phyloP scores from a whole-genome alignment of 257 asterid genomes.

The Osmanthus fragrans region DNA sequence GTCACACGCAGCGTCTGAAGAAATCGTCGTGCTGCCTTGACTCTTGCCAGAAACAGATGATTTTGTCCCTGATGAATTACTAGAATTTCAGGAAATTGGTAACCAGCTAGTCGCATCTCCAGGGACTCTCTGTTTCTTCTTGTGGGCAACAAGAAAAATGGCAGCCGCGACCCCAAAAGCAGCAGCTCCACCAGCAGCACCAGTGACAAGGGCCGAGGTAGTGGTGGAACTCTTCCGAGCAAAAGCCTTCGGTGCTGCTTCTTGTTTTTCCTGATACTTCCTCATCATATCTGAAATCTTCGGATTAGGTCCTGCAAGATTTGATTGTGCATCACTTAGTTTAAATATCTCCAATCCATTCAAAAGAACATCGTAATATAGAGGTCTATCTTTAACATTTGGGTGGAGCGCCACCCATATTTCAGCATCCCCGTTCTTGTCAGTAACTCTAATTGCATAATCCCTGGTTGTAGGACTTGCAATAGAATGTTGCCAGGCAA shows the following conservation, averaged over 20 bases:
- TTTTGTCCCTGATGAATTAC: constrained; percentile 43
- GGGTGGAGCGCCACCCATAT: constrained; percentile 73
- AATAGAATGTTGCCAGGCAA: constrained; percentile 28
- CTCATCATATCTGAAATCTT: constrained; percentile 70
- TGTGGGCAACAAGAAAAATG: constrained; percentile 44
- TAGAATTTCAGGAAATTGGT: constrained; percentile 70
- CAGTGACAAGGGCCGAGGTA: constrained; percentile 41
- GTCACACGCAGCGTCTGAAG: constrained; percentile 76
- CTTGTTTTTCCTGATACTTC: constrained; percentile 42
- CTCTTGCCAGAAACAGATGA: constrained; percentile 45
- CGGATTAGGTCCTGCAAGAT: constrained; percentile 85
- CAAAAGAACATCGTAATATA: constrained; percentile 55
- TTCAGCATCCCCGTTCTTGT: constrained; percentile 30
- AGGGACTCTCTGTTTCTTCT: constrained; percentile 36
- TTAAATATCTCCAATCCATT: constrained; percentile 89
- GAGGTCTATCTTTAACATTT: constrained; percentile 18
- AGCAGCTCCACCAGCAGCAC: constrained; percentile 86
- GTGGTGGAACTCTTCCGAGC: constrained; percentile 14
- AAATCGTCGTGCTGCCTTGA: constrained; percentile 48
- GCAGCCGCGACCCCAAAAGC: constrained; percentile 75
- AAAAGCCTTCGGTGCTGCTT: constrained; percentile 29
- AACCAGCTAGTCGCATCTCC: constrained; percentile 70
- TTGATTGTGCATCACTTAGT: constrained; percentile 48
- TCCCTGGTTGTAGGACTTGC: constrained; percentile 56
- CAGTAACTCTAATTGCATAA: constrained; percentile 46